These are phyloP conservation scores for Yarrowia osloensis DNA, from an alignment of 805 yeast species.

Conservation along the genomic window DNA sequence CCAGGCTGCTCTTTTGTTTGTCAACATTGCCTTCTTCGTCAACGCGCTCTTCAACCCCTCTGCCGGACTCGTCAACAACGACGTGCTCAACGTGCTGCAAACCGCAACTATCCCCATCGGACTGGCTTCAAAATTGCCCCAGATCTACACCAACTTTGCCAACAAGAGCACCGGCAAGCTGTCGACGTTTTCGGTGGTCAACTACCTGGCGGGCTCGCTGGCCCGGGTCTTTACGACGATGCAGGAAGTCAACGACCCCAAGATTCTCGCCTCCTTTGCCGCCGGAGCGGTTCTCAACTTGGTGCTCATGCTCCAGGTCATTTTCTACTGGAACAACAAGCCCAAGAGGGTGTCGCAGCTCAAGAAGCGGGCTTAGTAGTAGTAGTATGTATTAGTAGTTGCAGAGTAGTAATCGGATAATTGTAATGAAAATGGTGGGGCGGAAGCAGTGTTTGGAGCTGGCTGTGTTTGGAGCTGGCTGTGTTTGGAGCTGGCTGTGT, in stretches of 20 bases:
- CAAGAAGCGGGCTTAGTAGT: neutral
- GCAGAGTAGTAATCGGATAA: no score
- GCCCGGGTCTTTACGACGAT: conserved; percentile 48
- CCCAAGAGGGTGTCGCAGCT: neutral
- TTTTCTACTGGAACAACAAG: conserved; percentile 40
- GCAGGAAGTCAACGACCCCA: conserved; percentile 43
- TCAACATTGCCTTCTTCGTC: conserved; percentile 35
- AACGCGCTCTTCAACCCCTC: conserved; percentile 37
- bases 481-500: no score
- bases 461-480: no score
- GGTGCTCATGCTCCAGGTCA: conserved; percentile 44
- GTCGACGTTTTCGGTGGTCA: conserved; percentile 45
- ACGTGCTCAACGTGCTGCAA: conserved; percentile 39
- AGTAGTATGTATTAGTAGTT: no score
- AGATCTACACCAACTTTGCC: conserved; percentile 43
- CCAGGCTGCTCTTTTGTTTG: conserved; percentile 34
- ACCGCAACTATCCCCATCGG: conserved; percentile 45
- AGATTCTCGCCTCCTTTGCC: conserved; percentile 42
- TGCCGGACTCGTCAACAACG: conserved; percentile 38
- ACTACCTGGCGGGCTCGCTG: conserved; percentile 44
- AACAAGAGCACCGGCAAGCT: conserved; percentile 47
- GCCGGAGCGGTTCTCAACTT: conserved; percentile 44
- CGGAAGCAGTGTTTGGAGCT: no score
- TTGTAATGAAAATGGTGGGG: no score
- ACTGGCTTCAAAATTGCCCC: conserved; percentile 46